Conservation (phyloP, 257 asterid genomes). For the Linaria vulgaris region DNA sequence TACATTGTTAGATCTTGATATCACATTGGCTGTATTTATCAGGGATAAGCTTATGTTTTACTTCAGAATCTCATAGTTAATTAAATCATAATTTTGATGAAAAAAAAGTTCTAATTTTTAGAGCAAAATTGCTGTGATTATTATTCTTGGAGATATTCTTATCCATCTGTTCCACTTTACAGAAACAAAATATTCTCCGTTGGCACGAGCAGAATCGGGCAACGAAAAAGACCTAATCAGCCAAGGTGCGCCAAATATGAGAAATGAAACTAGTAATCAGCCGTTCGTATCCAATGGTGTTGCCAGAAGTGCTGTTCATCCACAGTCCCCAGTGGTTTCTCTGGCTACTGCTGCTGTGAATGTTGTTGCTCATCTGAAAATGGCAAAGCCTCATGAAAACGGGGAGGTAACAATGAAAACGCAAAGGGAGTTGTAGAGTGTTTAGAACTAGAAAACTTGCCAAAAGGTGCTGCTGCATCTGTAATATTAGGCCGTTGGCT, state of each 20-base stretch:
- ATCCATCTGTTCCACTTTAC: conserved; percentile 27
- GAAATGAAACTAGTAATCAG: conserved; percentile 33
- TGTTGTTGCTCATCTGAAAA: conserved; percentile 32
- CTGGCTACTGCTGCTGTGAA: conserved; percentile 17
- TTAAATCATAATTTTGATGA: too few species aligned
- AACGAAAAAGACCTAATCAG: conserved; percentile 35
- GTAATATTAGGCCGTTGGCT: conserved; percentile 38
- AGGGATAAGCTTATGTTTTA: too few species aligned
- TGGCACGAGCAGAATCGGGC: conserved; percentile 51
- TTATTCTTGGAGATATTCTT: too few species aligned
- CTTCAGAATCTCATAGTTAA: too few species aligned
- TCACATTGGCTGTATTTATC: too few species aligned
- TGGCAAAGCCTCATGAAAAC: conserved; percentile 36
- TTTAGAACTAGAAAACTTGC: conserved; percentile 6
- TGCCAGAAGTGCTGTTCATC: conserved; percentile 33
- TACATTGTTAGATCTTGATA: too few species aligned
- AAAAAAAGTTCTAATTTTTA: too few species aligned
- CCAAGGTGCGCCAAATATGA: conserved; percentile 41
- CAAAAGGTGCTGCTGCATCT: conserved; percentile 31
- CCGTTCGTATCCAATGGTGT: conserved; percentile 56
- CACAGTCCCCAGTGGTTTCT: conserved; percentile 29
- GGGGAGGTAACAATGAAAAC: conserved; percentile 40
- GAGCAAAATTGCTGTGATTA: too few species aligned
- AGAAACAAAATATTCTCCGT: conserved; percentile 62
- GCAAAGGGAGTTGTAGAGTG: conserved; percentile 26